Conservation (phyloP, 106 monocot species). For the Amphibolis antarctica region DNA sequence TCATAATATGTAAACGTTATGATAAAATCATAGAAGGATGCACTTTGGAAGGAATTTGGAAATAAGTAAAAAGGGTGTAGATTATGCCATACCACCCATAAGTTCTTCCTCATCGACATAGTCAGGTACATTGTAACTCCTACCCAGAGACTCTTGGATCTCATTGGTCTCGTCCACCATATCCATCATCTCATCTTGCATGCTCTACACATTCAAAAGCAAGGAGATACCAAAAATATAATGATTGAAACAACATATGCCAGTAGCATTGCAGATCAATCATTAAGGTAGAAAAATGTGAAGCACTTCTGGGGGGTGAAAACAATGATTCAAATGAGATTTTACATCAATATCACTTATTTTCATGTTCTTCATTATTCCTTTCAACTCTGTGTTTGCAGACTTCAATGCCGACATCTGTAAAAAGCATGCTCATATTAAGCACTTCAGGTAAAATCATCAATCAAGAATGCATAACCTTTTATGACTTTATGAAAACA, state of each 20-base stretch:
- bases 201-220: conserved; percentile 30
- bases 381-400: conserved; percentile 88
- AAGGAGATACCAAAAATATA: too few relatives aligned
- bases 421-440: neutral
- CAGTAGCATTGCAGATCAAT: neutral
- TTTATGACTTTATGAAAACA: neutral
- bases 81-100: conserved; percentile 68
- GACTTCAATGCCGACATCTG: conserved; percentile 90
- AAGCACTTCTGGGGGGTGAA: neutral
- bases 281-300: neutral
- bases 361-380: conserved; percentile 95
- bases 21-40: too few relatives aligned
- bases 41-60: too few relatives aligned
- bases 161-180: conserved; percentile 90
- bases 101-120: conserved; percentile 92
- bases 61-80: neutral
- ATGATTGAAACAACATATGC: neutral
- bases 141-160: conserved; percentile 94
- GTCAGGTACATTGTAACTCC: conserved; percentile 89
- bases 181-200: conserved; percentile 99
- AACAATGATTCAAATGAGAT: neutral
- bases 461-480: neutral
- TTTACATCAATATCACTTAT: conserved; percentile 92
- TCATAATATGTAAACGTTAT: neutral
- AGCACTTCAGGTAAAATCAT: neutral